Conservation (phyloP, 441 rosid genomes). For the Eutrema salsugineum region DNA sequence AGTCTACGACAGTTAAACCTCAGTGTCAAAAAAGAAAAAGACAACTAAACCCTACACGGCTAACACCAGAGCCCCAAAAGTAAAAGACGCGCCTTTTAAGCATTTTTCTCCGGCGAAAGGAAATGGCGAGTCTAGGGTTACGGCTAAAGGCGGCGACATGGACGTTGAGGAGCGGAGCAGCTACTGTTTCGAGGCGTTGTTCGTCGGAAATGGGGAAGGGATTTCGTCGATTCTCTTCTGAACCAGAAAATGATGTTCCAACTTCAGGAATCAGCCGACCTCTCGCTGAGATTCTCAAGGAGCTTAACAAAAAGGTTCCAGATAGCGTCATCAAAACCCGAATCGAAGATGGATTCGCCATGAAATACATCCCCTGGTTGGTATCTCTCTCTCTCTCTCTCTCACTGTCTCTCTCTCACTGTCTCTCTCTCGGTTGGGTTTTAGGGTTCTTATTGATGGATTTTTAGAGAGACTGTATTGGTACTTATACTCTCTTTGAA, state of each 20-base stretch:
- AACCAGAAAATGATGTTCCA: slow-evolving; percentile 40
- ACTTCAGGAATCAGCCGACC: slow-evolving; percentile 78
- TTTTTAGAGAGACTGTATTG: not conserved
- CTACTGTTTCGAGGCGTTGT: not conserved
- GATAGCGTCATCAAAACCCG: slow-evolving; percentile 55
- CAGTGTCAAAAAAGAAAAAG: too few species aligned
- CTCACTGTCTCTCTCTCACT: not conserved
- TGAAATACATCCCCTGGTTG: slow-evolving; percentile 90
- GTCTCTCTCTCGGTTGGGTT: not conserved
- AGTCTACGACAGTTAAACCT: too few species aligned
- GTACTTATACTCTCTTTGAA: not conserved
- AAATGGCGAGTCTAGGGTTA: slow-evolving; percentile 21
- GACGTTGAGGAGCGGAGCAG: slow-evolving; percentile 10
- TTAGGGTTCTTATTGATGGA: not conserved
- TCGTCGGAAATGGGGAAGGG: slow-evolving; percentile 5
- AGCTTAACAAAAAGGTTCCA: slow-evolving; percentile 80
- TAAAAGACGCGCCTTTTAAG: not conserved
- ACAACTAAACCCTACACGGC: too few species aligned
- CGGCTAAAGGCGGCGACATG: slow-evolving; percentile 14
- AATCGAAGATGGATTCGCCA: slow-evolving; percentile 54
- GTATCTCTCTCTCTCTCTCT: slow-evolving; percentile 27
- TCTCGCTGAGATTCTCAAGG: slow-evolving; percentile 64
- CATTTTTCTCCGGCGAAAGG: not conserved
- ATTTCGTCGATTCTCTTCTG: slow-evolving; percentile 17
- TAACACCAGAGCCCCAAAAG: not conserved